Conservation (phyloP, 495 filamentous ascomycete species). For the Aspergillus carlsbadensis region DNA sequence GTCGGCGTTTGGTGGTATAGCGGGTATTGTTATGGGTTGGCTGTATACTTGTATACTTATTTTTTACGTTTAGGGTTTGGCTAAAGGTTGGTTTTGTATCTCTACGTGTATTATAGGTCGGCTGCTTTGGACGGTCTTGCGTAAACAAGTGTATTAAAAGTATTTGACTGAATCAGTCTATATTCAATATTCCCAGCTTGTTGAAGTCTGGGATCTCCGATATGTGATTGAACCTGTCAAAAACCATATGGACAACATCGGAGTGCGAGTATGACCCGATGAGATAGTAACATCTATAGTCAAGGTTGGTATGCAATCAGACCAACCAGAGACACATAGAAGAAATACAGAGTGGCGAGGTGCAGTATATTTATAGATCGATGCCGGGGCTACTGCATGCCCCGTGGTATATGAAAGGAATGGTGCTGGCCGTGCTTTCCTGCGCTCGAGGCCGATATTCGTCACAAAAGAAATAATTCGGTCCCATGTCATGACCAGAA, state of each 20-base stretch:
- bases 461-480: conserved; percentile 6
- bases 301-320: neutral
- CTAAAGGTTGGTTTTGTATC: too few species aligned
- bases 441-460: neutral
- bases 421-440: neutral
- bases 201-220: conserved; percentile 7
- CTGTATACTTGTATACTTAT: neutral
- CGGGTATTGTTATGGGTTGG: neutral
- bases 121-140: too few species aligned
- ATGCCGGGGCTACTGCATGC: conserved; percentile 12
- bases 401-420: conserved; percentile 5
- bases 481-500: neutral
- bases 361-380: conserved; percentile 8
- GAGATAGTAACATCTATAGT: conserved; percentile 11
- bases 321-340: conserved; percentile 12
- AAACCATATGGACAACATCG: conserved; percentile 20
- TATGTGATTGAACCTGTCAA: conserved; percentile 18
- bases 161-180: conserved; percentile 12
- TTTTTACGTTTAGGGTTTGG: too few species aligned
- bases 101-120: too few species aligned
- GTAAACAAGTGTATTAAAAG: neutral
- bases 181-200: conserved; percentile 9
- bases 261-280: conserved; percentile 11
- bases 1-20: neutral
- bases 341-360: conserved; percentile 15